Conservation (phyloP, 805 yeast species). For the Spathaspora sp. region DNA sequence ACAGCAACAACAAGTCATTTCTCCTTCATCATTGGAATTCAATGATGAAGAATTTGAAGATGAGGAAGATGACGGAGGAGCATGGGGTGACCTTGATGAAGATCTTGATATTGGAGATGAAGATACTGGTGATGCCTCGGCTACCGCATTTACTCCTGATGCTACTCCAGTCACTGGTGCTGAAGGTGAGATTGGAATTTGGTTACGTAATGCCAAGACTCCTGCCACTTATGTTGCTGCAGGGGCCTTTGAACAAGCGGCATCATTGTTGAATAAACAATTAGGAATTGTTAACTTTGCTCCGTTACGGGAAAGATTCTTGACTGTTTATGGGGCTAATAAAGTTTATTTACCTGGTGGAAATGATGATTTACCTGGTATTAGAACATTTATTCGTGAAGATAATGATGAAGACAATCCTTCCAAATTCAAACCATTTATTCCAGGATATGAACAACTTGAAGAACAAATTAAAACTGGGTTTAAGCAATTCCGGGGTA, state of each 20-base stretch:
- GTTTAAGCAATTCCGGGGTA: constrained; percentile 77
- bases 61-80: constrained; percentile 59
- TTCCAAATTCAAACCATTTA: constrained; percentile 49
- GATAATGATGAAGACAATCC: constrained; percentile 56
- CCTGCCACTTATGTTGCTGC: constrained; percentile 94
- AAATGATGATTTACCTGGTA: constrained; percentile 67
- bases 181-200: constrained; percentile 54
- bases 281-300: constrained; percentile 82
- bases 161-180: background rate
- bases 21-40: constrained; percentile 12
- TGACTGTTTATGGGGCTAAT: constrained; percentile 78
- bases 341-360: constrained; percentile 75
- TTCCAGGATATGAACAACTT: constrained; percentile 71
- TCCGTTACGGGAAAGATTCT: constrained; percentile 78
- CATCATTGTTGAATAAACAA: constrained; percentile 87
- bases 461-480: constrained; percentile 65
- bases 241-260: constrained; percentile 95
- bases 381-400: constrained; percentile 64
- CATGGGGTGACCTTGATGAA: constrained; percentile 74
- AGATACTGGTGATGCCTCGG: constrained; percentile 70
- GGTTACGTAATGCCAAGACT: constrained; percentile 86
- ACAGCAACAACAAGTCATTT: constrained; percentile 8
- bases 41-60: constrained; percentile 43
- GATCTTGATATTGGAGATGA: constrained; percentile 55
- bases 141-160: constrained; percentile 22